A percentile compares a stretch with the other conserved stretches of the same genome.
Conservation (phyloP, 257 asterid species). For the Scutellaria minor region DNA sequence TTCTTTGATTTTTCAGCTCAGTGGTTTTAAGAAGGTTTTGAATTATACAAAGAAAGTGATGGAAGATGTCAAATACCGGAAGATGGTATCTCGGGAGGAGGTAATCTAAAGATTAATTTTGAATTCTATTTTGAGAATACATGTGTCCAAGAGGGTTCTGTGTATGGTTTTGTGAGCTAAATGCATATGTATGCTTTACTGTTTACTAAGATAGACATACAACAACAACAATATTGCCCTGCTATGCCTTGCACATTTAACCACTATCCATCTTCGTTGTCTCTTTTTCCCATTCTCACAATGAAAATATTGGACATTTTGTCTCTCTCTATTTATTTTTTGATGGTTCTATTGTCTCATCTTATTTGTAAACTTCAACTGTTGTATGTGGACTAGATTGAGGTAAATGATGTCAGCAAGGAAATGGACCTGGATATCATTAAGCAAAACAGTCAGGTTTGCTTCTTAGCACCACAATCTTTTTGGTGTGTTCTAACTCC, state of each 20-base stretch:
- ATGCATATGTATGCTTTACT: background rate
- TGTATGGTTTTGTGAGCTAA: background rate
- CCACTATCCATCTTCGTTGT: background rate
- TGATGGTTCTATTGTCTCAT: constrained; percentile 24
- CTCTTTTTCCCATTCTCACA: constrained; percentile 8
- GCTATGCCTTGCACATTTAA: too few species aligned
- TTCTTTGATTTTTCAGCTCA: constrained; percentile 73
- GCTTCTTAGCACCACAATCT: constrained; percentile 21
- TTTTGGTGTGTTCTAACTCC: constrained; percentile 9
- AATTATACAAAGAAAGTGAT: constrained; percentile 87
- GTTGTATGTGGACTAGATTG: constrained; percentile 60
- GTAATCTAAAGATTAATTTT: constrained; percentile 44
- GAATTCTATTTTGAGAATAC: constrained; percentile 20
- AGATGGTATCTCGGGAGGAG: constrained; percentile 92
- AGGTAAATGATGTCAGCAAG: constrained; percentile 98
- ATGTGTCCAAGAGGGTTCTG: constrained; percentile 22
- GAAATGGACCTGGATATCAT: constrained; percentile 99
- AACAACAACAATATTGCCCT: too few species aligned
- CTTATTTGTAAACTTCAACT: constrained; percentile 18
- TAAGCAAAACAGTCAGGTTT: constrained; percentile 89
- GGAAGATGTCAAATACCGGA: constrained; percentile 91
- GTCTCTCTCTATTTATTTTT: constrained; percentile 14
- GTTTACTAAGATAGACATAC: background rate
- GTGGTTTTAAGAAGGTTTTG: constrained; percentile 98
- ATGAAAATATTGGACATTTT: background rate